Base-by-base conservation (phyloP, 495 filamentous ascomycete genomes). In the Penicillium cosmopolitanum region DNA sequence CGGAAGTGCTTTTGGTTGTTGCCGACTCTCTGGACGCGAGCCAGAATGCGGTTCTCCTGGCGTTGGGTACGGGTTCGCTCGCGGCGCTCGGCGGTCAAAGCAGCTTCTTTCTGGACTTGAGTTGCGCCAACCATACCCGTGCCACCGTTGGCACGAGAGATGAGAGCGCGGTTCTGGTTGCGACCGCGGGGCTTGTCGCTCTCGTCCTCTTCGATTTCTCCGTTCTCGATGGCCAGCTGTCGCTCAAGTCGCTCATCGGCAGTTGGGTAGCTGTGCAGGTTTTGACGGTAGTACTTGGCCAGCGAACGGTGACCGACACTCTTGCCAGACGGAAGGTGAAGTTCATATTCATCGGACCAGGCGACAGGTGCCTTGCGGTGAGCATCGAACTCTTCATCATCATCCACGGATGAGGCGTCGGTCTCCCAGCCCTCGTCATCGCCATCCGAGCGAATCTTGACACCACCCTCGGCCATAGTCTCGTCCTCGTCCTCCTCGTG, bases 251-350 rank as follows among this genome's bases (percentile, higher is more conserved):
- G 70, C 69, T 96, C 92, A 15, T 85, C 84, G 0, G 84, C 72
- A 5, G 87, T 84, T 4, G 90, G 91, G 75, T 96, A 84, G 72
- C 81, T 89, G 78, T 91, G 88, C 35, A 98, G 79, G 74, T 98
- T 97, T 77, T 98, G 95, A 51, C 92, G 89, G 74, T 86, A 98
- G 74, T 96, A 97, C 53, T 81, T 84, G 59, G 89, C 86, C 15
- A 96, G 78, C 8, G 90, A 93, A 54, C 95, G 86, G 71, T 98
- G 96, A 43, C 95, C 95, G 36, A 92, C 93, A n/a, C 88, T 88
- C 56, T 88, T 85, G 34, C 95, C 95, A 16, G 88, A 90, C 3
- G 94, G 94, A n/a, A 98, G 85, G 69, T 98, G 91, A 16, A 98
- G 82, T 73, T 98, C 96, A 66, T 89, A 92, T 25, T 98, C 95